Conservation (phyloP, 176 grass and related monocot species). For the Urochloa ruziziensis region DNA sequence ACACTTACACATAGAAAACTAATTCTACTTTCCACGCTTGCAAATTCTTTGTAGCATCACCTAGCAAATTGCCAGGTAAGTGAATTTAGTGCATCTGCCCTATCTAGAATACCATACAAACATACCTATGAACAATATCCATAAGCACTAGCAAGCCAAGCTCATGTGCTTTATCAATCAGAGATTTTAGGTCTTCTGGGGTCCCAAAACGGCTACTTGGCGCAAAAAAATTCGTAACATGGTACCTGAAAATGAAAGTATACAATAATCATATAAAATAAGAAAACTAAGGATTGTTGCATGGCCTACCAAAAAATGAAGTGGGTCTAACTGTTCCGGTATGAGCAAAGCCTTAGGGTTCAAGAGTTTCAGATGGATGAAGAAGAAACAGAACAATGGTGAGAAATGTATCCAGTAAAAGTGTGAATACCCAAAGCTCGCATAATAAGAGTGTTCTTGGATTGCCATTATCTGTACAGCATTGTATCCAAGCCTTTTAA, state of each 20-base stretch:
- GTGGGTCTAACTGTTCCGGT: background rate
- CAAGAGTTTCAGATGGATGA: conserved; percentile 15
- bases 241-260: conserved; percentile 62
- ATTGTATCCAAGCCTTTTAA: conserved; percentile 97
- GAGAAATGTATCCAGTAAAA: conserved; percentile 14
- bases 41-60: background rate
- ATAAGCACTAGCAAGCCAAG: conserved; percentile 94
- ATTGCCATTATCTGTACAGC: conserved; percentile 99
- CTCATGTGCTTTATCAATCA: conserved; percentile 96
- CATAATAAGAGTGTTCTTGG: conserved; percentile 97
- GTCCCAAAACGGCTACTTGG: conserved; percentile 98
- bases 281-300: background rate
- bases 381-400: background rate
- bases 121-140: conserved; percentile 97
- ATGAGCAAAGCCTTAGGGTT: background rate
- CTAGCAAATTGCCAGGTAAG: conserved; percentile 4
- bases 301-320: background rate
- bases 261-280: conserved; percentile 9
- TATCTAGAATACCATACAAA: conserved; percentile 14
- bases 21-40: background rate
- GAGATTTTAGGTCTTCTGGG: conserved; percentile 92
- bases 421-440: conserved; percentile 78
- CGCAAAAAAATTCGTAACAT: conserved; percentile 98
- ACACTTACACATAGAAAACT: background rate
- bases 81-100: background rate